Evolutionary conservation across 2,329 filamentous ascomycete genomes (phyloP), one percentile per base, ranked within the genome.

Genomic region (Xylariaceae sp.): DNA sequence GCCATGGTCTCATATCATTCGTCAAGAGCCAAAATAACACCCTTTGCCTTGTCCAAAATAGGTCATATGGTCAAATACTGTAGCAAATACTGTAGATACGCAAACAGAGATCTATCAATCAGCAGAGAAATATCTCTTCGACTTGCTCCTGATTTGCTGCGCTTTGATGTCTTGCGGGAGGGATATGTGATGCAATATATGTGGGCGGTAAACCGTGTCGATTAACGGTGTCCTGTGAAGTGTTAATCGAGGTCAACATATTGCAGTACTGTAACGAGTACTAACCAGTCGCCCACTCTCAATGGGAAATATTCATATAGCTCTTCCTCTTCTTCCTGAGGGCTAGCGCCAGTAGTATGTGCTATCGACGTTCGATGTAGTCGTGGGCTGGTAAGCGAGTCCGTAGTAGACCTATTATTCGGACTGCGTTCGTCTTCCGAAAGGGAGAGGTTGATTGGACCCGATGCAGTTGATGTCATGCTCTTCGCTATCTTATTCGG

Each of bases 231-330:
- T 66, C 62, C 62, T 64, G 31, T 50, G 17, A 28, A 16, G 19
- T 2, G 36, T 44, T 22, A 47, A 50, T 38, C 11, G 18, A 9
- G 14, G 17, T 19, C 33, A 28, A 18, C n/a, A n/a, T 41, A n/a
- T n/a, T 44, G 34, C 19, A 3, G 17, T 6, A 12, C 2, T 7
- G 38, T 13, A 4, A 50, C 3, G 42, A 31, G 33, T 6, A 66
- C 72, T 63, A 68, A 82, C 88, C 88, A 97, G 65, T 97, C 92
- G 68, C 97, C 91, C 53, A 96, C 74, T 45, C 88, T 91, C 14
- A 97, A 77, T 0, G 92, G 92, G 59, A 97, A 97, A 67, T 97
- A 97, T 72, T 97, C 92, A 67, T 97, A 97, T 16, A 97, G 75
- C 59, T 92, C 75, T 70, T 97, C 92, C 1, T 86, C 86, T 61